Evolutionary conservation across 225 moss, liverwort and hornwort genomes (phyloP), one percentile per base, ranked within the genome.

Genomic region (Anthoceros angustus): DNA sequence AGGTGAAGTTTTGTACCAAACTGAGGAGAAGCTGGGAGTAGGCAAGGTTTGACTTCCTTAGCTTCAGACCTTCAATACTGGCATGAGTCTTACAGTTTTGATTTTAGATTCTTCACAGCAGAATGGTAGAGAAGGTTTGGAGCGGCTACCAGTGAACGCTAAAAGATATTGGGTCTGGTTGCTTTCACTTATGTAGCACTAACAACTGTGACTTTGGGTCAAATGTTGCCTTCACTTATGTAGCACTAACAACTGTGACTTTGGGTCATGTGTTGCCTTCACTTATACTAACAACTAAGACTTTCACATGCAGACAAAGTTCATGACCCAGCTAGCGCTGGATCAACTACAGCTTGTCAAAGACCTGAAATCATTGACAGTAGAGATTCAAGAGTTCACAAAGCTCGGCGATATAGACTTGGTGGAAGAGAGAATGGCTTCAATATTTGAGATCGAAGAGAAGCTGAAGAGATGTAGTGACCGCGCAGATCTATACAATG

Each of bases 391-490:
- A 40, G 86, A 86, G 21, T 92, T 86, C 61, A 86, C 83, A 83
- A 70, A 79, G 40, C 9, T 88, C 8, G 92, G 88, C 63, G 79
- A 77, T 10, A 68, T 92, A 25, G 83, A 85, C 10, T 69, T 60
- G 0, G 88, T 86, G 88, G 92, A 92, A 49, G 88, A 88, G 68
- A 81, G 92, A 49, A 84, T 86, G 15, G 78, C 88, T 39, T 78
- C 75, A 12, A 83, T 81, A 12, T 75, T 69, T 25, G 88, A 92
- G 48, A 68, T 88, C 61, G 88, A 92, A 39, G 78, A 74, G 25
- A 92, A 88, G 42, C 81, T 88, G 25, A 79, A 77, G 71, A 15
- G 32, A 18, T 83, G 81, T 6, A 73, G 68, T 60, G 76, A 86
- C 12, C 79, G 80, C n/a, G 75, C 80, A 25, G 62, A 77, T 18